phyloP scores from a whole-genome alignment of 2,329 filamentous ascomycete genomes.

The Pseudogymnoascus destructans region DNA sequence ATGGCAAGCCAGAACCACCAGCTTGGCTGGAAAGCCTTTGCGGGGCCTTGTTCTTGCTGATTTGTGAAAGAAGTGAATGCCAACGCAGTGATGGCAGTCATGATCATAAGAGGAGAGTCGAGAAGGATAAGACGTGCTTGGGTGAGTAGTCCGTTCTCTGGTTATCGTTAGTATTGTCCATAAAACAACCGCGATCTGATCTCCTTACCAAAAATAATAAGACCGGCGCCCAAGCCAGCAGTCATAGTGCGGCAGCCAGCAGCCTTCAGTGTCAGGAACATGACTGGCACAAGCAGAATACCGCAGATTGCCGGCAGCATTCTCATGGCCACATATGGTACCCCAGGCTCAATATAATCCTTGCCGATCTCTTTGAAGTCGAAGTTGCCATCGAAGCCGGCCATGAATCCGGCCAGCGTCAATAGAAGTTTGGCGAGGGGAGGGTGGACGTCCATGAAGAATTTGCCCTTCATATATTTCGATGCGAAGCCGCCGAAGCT shows the following conservation, averaged over 20 bases:
- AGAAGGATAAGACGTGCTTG: slow-evolving; percentile 92
- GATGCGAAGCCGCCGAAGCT: slow-evolving; percentile 96
- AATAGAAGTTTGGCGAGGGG: slow-evolving; percentile 94
- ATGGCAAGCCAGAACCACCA: slow-evolving; percentile 98
- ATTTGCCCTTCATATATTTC: slow-evolving; percentile 98
- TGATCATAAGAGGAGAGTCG: slow-evolving; percentile 86
- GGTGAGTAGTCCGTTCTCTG: slow-evolving; percentile 89
- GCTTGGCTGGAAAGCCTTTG: slow-evolving; percentile 70
- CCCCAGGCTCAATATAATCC: slow-evolving; percentile 87
- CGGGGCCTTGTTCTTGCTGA: slow-evolving; percentile 85
- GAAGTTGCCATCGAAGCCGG: slow-evolving; percentile 88
- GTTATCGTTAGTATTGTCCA: slow-evolving; percentile 16
- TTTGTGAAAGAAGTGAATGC: slow-evolving; percentile 90
- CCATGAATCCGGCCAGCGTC: slow-evolving; percentile 85
- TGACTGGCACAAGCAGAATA: slow-evolving; percentile 74
- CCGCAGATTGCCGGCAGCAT: slow-evolving; percentile 82
- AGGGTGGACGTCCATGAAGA: slow-evolving; percentile 99
- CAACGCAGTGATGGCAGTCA: slow-evolving; percentile 82
- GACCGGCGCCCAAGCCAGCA: slow-evolving; percentile 65
- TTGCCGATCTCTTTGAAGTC: slow-evolving; percentile 99
- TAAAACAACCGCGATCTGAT: background rate
- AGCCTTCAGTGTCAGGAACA: slow-evolving; percentile 90
- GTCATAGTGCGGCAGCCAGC: slow-evolving; percentile 78
- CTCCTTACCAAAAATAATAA: slow-evolving; percentile 75
- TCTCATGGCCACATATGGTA: slow-evolving; percentile 97